Base-by-base conservation (phyloP, 2,329 filamentous ascomycete genomes). In the Aspergillus sergii region DNA sequence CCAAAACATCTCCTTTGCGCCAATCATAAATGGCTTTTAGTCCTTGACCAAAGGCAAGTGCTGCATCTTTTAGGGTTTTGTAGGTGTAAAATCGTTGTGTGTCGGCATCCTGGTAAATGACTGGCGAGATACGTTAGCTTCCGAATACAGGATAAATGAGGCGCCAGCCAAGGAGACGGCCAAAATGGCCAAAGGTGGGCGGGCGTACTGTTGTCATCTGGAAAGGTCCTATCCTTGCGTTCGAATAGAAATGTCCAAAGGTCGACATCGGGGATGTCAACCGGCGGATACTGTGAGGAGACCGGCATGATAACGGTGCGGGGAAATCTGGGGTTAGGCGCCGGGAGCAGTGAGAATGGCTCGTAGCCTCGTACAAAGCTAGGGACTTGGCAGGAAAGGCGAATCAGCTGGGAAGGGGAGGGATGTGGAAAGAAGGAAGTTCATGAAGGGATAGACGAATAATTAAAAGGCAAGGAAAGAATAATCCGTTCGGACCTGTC, bases 1-100 rank as follows among this genome's bases (percentile, higher is more conserved):
- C 91, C 26, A 97, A 83, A 1, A 95, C 91, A 75, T 97, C 92
- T 71, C 91, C 91, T 74, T 91, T 93, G 69, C 88, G 84, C 91
- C 93, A 97, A 57, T 88, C 84, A 85, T 89, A 94, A 26, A 83
- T 78, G 30, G 89, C 86, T 72, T 88, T 89, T 23, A 98, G 84
- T 0, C 92, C 94, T 67, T 89, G 88, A 57, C 92, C 94, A 69
- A 97, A 96, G n/a, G 88, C 85, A 45, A 88, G 79, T 1, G 92
- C 90, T 19, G 86, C 82, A 64, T 82, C 82, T 70, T 86, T 89
- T 61, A 92, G 80, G 66, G 92, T 84, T 36, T 83, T 83, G 75
- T 87, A 94, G 53, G 89, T 96, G 78, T 96, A 93, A 39, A 81
- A 80, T 26, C 86, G 82, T 58, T 85, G 83, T 3, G 91, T 91